Base-by-base conservation (phyloP, 495 filamentous ascomycete genomes). In the Viridothelium virens region DNA sequence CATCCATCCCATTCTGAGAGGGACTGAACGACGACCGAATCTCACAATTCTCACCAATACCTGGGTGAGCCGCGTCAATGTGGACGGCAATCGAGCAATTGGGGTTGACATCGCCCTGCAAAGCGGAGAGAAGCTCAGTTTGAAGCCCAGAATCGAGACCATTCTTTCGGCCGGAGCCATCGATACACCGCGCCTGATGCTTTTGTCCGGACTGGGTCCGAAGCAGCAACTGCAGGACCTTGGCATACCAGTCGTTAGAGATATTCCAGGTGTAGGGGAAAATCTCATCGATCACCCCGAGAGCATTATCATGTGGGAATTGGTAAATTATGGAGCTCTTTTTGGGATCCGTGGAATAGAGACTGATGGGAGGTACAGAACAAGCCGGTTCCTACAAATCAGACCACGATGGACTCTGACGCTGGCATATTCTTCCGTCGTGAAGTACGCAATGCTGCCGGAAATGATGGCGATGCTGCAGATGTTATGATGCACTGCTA, bases 401-500 rank as follows among this genome's bases (percentile, higher is more conserved):
- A 91, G 79, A 92, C 89, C 36, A 90, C 88, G 68, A 91, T 91
- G 89, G 88, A 92, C 77, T 89, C 86, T 0, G 90, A 92, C 70
- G 90, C 89, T 16, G 90, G 89, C 62, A 87, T 92, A 67, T 94
- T 94, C 80, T 78, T 92, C 50, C 88, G 89, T 41, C 87, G 90
- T 11, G 84, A 91, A 71, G 70, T 76, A 31, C 79, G 82, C 36
- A 84, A 88, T 63, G 86, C 88, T 10, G 84, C 84, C 10, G 83
- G 83, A 11, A 31, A 62, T 10, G 89, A 91, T 69, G 86, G 86
- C 68, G 83, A 86, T 53, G 84, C 86, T 46, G 86, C 87, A 65
- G 89, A 94, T 71, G 76, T 94, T 65, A 92, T 92, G 90, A 91
- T 92, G 89, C 90, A 94, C 77, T 92, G 89, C 81, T 92, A 92